phyloP scores from a whole-genome alignment of 2,329 filamentous ascomycete species.

The Knufia fluminis region DNA sequence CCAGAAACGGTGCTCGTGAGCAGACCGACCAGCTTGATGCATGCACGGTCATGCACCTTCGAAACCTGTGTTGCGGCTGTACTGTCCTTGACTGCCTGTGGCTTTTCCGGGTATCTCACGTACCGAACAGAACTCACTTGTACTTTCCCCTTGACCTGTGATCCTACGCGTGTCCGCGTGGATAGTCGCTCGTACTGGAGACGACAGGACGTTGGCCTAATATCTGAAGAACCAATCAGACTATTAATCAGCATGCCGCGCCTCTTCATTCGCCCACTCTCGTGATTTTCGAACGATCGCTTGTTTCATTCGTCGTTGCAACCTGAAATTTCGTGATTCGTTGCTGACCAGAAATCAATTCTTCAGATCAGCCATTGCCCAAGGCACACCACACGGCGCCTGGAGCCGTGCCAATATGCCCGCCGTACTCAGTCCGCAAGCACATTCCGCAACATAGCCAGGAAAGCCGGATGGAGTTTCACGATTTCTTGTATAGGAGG shows the following conservation, averaged over 20 bases:
- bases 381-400: no score
- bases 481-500: constrained; percentile 68
- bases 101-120: no score
- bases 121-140: no score
- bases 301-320: neutral
- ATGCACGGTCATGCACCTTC: neutral
- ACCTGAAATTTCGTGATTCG: neutral
- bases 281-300: neutral
- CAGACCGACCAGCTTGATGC: neutral
- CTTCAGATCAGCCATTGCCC: no score
- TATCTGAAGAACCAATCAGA: constrained; percentile 1
- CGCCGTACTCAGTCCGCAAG: constrained; percentile 55
- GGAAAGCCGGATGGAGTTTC: constrained; percentile 69
- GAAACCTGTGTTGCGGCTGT: neutral
- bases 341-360: neutral
- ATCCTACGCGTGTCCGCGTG: no score
- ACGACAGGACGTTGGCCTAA: neutral
- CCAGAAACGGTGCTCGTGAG: neutral
- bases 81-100: no score
- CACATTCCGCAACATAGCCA: constrained; percentile 71
- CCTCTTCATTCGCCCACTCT: neutral
- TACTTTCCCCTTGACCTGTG: no score
- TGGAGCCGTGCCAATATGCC: no score
- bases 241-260: neutral
- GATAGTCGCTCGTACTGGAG: no score